Percentiles rank a stretch among this genome's conserved stretches.
phyloP scores from a whole-genome alignment of 345 rosid species.

The Eucalyptus curtisii region DNA sequence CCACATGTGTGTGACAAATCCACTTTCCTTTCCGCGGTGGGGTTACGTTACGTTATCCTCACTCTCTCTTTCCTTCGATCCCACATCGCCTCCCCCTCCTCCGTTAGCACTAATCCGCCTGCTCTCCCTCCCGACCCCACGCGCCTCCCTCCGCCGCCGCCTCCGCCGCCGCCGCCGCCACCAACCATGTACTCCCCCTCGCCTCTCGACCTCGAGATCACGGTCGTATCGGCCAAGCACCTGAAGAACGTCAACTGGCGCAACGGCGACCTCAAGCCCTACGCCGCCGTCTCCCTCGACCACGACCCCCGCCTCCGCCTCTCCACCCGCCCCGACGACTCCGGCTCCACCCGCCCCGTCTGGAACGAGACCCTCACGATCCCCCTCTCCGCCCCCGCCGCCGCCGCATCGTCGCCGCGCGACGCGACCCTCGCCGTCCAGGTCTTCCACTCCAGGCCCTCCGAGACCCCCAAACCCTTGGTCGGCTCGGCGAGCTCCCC shows the following conservation, averaged over 20 bases:
- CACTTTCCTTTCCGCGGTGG: background rate
- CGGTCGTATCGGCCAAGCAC: conserved; percentile 44
- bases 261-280: conserved; percentile 28
- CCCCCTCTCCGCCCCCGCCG: background rate
- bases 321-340: conserved; percentile 22
- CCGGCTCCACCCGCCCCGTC: conserved; percentile 9
- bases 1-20: background rate
- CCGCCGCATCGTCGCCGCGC: background rate
- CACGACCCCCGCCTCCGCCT: conserved; percentile 34
- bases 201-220: conserved; percentile 30
- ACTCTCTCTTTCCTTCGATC: background rate
- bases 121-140: background rate
- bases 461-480: conserved; percentile 41
- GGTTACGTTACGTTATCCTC: background rate
- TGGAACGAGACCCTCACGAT: conserved; percentile 10
- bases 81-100: background rate
- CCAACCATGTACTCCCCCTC: conserved; percentile 17
- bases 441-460: conserved; percentile 46
- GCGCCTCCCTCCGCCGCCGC: background rate
- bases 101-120: background rate
- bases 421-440: conserved; percentile 27
- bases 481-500: conserved; percentile 29
- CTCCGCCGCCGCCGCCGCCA: background rate
- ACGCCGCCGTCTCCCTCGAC: conserved; percentile 38
- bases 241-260: conserved; percentile 59